Evolutionary conservation across 768 basidiomycete genomes (phyloP), one percentile per base, ranked within the genome.

Genomic region (Baorangia bicolor): DNA sequence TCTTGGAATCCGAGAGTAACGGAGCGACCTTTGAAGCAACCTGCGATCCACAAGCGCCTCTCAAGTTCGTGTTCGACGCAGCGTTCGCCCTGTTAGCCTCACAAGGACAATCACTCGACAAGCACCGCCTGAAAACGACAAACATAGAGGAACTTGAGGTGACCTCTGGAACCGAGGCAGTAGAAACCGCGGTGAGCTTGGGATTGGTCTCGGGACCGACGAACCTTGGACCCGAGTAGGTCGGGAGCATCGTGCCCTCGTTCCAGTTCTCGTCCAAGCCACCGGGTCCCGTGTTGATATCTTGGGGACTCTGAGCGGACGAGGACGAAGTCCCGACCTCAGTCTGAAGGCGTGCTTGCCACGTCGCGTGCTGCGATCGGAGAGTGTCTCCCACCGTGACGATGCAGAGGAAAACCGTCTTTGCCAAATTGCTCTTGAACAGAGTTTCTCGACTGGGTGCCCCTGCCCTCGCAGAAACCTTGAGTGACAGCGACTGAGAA

Each of bases 91-190:
- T 39, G 49, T 56, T 53, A 3, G 42, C 55, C 25, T 58, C 63
- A 8, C 63, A 61, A 34, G 51, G 63, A 53, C 59, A 56, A 28
- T 58, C 59, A 14, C 37, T 31, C 5, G 49, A 45, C 45, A 64
- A 25, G 37, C 63, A 64, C 9, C 30, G 59, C 21, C 27, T 45
- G 21, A 58, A 31, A 7, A 64, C 44, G 35, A 62, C 9, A 34
- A 61, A n/a, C 47, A 18, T 44, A 13, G 59, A 31, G 2, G 55
- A 42, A 30, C 9, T 42, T 20, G 58, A 38, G 14, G 52, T 13
- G 3, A 23, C 5, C 12, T 37, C 43, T 18, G 42, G 4, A 20
- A 37, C 23, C 13, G 8, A 35, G 18, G 21, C 12, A 13, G 47
- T 4, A 16, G 55, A 9, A 3, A 18, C 43, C 11, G 18, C 25